Evolutionary conservation across 306 rosid species (phyloP).

Genomic region (Adenanthera pavonina): DNA sequence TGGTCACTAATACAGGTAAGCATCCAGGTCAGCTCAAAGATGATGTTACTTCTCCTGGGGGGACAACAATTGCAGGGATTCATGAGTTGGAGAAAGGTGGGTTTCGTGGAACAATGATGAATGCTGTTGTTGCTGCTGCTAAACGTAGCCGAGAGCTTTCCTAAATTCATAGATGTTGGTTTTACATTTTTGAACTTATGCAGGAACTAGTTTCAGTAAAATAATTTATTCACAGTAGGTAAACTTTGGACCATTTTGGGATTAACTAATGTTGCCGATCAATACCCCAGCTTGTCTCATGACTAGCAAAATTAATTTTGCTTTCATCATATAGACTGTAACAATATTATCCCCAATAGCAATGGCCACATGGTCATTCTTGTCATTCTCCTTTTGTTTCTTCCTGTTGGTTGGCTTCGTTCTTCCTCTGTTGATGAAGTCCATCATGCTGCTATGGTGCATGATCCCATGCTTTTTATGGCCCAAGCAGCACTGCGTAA

Average conservation of each 20-base stretch:
- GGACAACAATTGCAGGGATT: constrained; percentile 86
- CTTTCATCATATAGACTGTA: neutral
- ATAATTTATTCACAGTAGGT: neutral
- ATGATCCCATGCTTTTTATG: too few relatives aligned
- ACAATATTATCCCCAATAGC: neutral
- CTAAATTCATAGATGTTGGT: neutral
- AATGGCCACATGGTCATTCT: neutral
- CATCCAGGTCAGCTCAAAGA: constrained; percentile 93
- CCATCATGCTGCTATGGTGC: too few relatives aligned
- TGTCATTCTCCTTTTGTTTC: too few relatives aligned
- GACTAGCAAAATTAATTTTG: neutral
- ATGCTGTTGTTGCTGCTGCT: constrained; percentile 84
- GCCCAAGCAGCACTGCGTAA: too few relatives aligned
- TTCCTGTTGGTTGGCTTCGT: too few relatives aligned
- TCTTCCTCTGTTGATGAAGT: too few relatives aligned
- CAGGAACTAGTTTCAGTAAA: neutral
- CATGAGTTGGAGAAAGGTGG: constrained; percentile 93
- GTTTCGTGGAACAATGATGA: constrained; percentile 89
- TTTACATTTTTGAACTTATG: neutral
- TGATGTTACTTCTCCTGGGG: constrained; percentile 86
- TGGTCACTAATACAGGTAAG: constrained; percentile 67
- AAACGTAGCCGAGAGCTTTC: constrained; percentile 75
- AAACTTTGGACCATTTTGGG: too few relatives aligned
- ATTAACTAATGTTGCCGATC: neutral
- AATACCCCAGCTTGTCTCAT: neutral